Evolutionary conservation across 164 flowering plant genomes (phyloP).

Genomic region (Paratinospora sagittata): DNA sequence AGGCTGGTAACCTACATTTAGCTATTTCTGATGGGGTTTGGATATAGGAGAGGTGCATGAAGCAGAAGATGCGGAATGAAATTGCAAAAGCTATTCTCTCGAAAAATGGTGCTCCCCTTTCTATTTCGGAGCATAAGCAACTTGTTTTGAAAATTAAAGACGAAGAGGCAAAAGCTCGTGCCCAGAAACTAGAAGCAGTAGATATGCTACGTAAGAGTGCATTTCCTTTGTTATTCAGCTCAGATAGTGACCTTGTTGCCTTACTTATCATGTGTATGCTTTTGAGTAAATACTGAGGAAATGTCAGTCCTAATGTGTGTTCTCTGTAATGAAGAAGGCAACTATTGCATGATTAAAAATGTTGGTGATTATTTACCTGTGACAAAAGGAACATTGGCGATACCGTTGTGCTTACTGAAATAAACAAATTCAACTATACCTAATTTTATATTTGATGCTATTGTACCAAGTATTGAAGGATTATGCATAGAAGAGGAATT

Average conservation of each 20-base stretch:
- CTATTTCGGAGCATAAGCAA: conserved; percentile 55
- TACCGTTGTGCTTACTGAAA: background rate
- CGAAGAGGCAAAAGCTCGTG: conserved; percentile 48
- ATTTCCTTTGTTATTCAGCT: background rate
- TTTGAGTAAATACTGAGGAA: background rate
- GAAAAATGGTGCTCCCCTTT: conserved; percentile 42
- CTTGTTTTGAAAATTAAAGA: conserved; percentile 43
- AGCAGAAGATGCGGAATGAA: conserved; percentile 53
- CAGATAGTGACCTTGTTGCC: background rate
- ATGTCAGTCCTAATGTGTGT: background rate
- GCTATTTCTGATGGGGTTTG: background rate
- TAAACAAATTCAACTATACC: background rate
- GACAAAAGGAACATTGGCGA: background rate
- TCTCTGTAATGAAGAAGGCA: background rate
- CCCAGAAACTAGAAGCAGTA: conserved; percentile 45
- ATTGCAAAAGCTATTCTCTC: conserved; percentile 44
- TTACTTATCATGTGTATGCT: background rate
- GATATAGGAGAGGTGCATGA: conserved; percentile 47
- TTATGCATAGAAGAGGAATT: background rate
- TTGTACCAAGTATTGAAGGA: background rate
- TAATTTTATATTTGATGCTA: background rate
- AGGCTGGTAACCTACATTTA: background rate
- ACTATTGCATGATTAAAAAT: background rate
- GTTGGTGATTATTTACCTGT: background rate
- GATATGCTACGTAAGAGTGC: conserved; percentile 42